These are phyloP conservation scores for Cystobasidiaceae sp. DNA, from an alignment of 1,284 basidiomycete genomes.

Conservation along the genomic window DNA sequence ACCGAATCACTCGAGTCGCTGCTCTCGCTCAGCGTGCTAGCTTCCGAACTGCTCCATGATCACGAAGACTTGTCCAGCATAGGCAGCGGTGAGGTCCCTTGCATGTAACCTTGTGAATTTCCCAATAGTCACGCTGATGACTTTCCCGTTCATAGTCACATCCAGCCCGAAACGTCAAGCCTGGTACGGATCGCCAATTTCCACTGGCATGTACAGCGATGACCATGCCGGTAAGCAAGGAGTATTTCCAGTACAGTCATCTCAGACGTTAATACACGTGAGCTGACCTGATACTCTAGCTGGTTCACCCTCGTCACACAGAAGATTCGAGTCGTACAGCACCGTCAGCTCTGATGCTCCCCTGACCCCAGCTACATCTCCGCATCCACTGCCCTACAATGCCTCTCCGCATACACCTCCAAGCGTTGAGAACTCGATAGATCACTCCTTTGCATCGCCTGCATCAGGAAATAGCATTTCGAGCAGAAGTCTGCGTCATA, in stretches of 20 bases:
- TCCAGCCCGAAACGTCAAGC: not conserved
- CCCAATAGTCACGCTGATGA: not conserved
- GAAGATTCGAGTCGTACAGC: not conserved
- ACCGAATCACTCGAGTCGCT: constrained; percentile 25
- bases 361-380: not conserved
- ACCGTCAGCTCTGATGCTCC: constrained; percentile 9
- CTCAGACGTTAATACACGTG: not conserved
- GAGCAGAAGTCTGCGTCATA: too few species aligned
- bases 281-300: too few species aligned
- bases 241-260: too few species aligned
- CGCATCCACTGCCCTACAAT: too few species aligned
- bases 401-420: too few species aligned
- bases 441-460: too few species aligned
- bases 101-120: too few species aligned
- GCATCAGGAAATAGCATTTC: too few species aligned
- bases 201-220: not conserved
- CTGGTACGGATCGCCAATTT: not conserved
- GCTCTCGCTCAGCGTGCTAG: constrained; percentile 18
- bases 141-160: not conserved
- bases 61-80: constrained; percentile 1
- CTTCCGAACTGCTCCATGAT: constrained; percentile 12
- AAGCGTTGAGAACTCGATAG: too few species aligned
- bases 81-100: not conserved
- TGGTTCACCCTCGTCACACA: not conserved
- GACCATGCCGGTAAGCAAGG: not conserved